A percentile compares a stretch with the other conserved stretches of the same genome.
phyloP scores from a whole-genome alignment of 371 early-diverging fungal genomes.

The Mortierella sp. region DNA sequence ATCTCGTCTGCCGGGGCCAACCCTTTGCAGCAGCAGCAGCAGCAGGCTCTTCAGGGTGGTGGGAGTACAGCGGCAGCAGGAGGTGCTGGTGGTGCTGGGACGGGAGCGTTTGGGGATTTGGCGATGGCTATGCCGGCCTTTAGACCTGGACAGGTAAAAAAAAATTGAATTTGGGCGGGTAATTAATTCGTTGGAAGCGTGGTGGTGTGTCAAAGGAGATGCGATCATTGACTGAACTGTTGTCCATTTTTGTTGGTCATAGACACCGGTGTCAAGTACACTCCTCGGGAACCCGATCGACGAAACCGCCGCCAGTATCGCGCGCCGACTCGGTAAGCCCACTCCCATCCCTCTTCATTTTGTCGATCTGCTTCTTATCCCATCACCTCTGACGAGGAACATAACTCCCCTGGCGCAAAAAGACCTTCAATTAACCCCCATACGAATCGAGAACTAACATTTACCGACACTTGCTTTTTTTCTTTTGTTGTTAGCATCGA shows the following conservation, averaged over 20 bases:
- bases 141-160: slow-evolving; percentile 36
- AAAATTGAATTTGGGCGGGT: no score
- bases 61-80: neutral
- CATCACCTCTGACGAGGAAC: neutral
- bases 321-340: slow-evolving; percentile 44
- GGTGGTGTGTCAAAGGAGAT: neutral
- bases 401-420: no score
- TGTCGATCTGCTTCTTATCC: neutral
- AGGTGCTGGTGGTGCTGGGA: neutral
- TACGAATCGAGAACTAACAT: neutral
- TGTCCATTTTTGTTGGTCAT: neutral
- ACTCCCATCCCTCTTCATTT: neutral
- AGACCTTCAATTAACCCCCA: neutral
- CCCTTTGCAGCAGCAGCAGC: slow-evolving; percentile 19
- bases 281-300: slow-evolving; percentile 40
- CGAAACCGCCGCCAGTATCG: slow-evolving; percentile 38
- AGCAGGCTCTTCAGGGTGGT: slow-evolving; percentile 5
- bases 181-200: neutral
- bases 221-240: neutral
- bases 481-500: slow-evolving; percentile 20
- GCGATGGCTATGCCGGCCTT: slow-evolving; percentile 47
- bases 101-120: slow-evolving; percentile 46
- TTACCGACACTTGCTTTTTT: neutral
- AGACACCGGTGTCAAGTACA: slow-evolving; percentile 28
- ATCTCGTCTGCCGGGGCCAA: slow-evolving; percentile 30